Conservation (phyloP, 352 stramenopile species). For the Pythium dissimile region DNA sequence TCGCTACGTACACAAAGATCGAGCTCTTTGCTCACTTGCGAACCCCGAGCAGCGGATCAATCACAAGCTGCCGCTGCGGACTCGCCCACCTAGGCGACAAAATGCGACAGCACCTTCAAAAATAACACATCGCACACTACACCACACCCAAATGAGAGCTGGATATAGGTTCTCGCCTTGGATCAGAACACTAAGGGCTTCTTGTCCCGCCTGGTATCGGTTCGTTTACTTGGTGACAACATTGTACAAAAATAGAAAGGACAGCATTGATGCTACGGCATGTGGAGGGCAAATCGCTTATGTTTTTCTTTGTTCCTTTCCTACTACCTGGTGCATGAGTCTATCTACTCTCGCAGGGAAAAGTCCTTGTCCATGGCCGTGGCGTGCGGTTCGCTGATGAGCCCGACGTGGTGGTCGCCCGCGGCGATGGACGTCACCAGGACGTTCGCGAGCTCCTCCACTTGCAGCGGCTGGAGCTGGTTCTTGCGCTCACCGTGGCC, state of each 20-base stretch:
- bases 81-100: too few relatives aligned
- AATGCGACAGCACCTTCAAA: too few relatives aligned
- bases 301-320: neutral
- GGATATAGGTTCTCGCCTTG: neutral
- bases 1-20: too few relatives aligned
- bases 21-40: too few relatives aligned
- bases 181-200: neutral
- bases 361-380: slow-evolving; percentile 78
- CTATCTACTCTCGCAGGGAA: slow-evolving; percentile 58
- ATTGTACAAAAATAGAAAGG: neutral
- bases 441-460: slow-evolving; percentile 55
- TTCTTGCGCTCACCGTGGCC: slow-evolving; percentile 88
- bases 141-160: too few relatives aligned
- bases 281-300: neutral
- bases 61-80: too few relatives aligned
- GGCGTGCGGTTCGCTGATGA: slow-evolving; percentile 69
- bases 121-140: neutral
- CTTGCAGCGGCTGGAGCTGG: slow-evolving; percentile 82
- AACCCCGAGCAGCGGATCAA: too few relatives aligned
- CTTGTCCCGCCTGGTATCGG: neutral
- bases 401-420: slow-evolving; percentile 86
- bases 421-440: slow-evolving; percentile 75
- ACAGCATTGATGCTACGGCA: too few relatives aligned
- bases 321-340: neutral
- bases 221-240: too few relatives aligned